Evolutionary conservation across 805 yeast genomes (phyloP).

Genomic region (Starmerella bombicola): DNA sequence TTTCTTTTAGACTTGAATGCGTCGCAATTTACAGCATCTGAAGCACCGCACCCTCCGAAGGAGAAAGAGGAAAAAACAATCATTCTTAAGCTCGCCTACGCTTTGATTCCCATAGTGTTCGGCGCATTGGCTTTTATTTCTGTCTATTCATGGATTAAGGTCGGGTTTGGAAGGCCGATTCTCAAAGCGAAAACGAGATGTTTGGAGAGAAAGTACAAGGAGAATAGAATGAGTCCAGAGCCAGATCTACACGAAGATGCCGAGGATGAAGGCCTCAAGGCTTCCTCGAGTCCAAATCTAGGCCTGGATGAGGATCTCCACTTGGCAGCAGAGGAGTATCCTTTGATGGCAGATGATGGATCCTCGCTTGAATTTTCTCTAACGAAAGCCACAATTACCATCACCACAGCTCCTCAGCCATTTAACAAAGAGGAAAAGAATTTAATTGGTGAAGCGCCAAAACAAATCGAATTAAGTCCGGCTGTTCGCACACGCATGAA

Average conservation of each 20-base stretch:
- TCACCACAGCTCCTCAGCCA: neutral
- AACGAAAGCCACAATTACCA: neutral
- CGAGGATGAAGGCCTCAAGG: neutral
- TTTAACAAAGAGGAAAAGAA: too few species aligned
- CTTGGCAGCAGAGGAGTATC: conserved; percentile 1
- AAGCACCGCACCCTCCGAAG: conserved; percentile 21
- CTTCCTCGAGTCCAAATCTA: too few species aligned
- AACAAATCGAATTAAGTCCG: neutral
- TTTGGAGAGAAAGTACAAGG: neutral
- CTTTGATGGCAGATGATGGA: neutral
- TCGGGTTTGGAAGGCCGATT: neutral
- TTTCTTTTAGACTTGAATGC: conserved; percentile 1
- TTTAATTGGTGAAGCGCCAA: conserved; percentile 2
- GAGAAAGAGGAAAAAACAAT: conserved; percentile 13
- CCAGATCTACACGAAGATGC: neutral
- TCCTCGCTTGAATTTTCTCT: neutral
- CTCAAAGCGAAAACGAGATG: neutral
- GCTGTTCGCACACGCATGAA: conserved; percentile 31
- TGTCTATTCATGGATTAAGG: neutral
- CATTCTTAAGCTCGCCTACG: neutral
- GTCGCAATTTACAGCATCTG: conserved; percentile 3
- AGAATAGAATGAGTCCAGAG: neutral
- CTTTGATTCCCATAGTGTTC: neutral
- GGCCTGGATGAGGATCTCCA: conserved; percentile 1
- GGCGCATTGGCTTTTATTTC: neutral